phyloP scores from a whole-genome alignment of 2,329 filamentous ascomycete species.

The Boeremia exigua region DNA sequence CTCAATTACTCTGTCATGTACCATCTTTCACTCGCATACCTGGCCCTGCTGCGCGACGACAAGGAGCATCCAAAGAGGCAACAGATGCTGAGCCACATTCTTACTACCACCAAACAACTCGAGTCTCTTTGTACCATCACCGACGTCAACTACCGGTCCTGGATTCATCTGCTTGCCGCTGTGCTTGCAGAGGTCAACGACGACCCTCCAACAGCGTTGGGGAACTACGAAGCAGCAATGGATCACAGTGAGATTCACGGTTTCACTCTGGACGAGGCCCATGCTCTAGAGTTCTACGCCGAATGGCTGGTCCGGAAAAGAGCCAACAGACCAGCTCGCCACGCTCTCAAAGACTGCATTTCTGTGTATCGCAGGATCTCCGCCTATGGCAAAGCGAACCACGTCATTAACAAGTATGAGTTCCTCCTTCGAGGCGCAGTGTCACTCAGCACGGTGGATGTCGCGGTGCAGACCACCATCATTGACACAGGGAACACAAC shows the following conservation, averaged over 20 bases:
- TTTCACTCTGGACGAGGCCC: conserved; percentile 73
- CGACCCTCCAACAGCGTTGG: conserved; percentile 62
- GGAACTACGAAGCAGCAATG: conserved; percentile 71
- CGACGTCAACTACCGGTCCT: conserved; percentile 73
- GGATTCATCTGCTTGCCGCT: conserved; percentile 71
- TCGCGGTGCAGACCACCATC: conserved; percentile 72
- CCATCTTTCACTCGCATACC: conserved; percentile 51
- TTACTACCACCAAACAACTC: conserved; percentile 64
- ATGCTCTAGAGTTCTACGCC: conserved; percentile 76
- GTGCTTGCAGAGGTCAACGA: conserved; percentile 69
- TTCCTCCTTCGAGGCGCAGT: conserved; percentile 69
- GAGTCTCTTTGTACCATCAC: conserved; percentile 69
- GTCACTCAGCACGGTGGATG: conserved; percentile 66
- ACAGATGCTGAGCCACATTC: conserved; percentile 61
- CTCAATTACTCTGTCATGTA: conserved; percentile 52
- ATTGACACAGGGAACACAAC: conserved; percentile 54
- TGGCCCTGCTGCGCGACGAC: conserved; percentile 49
- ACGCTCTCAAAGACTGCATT: conserved; percentile 71
- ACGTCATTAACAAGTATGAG: conserved; percentile 71
- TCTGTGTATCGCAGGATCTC: conserved; percentile 72
- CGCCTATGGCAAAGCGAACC: conserved; percentile 71
- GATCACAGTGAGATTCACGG: conserved; percentile 73
- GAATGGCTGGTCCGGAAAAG: conserved; percentile 71
- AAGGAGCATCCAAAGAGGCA: conserved; percentile 48
- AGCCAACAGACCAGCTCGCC: conserved; percentile 70